Conservation (phyloP, 1,284 basidiomycete genomes). For the Ceratobasidium sp. region DNA sequence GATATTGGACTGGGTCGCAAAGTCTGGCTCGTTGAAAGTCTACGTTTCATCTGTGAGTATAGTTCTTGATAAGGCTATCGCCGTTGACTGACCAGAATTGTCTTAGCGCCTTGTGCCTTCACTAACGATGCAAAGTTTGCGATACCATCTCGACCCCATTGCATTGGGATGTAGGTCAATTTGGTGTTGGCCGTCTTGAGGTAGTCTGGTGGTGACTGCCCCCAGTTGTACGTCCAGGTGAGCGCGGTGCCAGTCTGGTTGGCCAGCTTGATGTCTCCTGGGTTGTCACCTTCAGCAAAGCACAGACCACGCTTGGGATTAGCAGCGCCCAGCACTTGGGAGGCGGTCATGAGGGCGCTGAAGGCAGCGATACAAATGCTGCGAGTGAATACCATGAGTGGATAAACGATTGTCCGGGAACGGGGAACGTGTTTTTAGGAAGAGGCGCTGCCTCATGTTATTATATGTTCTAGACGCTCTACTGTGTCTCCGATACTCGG, state of each 20-base stretch:
- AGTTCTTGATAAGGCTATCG: conserved; percentile 20
- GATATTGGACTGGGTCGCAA: conserved; percentile 51
- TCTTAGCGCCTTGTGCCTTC: conserved; percentile 43
- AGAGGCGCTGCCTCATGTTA: conserved; percentile 1
- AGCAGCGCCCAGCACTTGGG: background rate
- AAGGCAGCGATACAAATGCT: background rate
- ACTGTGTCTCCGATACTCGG: background rate
- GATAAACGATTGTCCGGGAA: background rate
- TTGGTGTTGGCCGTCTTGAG: conserved; percentile 39
- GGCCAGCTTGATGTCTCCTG: conserved; percentile 43
- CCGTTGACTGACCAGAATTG: conserved; percentile 47
- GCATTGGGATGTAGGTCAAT: conserved; percentile 48
- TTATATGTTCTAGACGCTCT: background rate
- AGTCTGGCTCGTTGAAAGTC: conserved; percentile 43
- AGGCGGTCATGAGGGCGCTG: background rate
- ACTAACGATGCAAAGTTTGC: conserved; percentile 44
- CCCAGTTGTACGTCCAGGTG: conserved; percentile 48
- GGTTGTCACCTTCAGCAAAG: conserved; percentile 46
- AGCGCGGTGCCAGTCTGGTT: conserved; percentile 42
- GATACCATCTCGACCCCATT: conserved; percentile 46
- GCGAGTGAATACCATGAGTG: background rate
- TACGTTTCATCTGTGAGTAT: conserved; percentile 12
- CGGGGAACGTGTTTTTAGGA: background rate
- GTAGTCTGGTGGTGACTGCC: conserved; percentile 43
- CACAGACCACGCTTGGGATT: conserved; percentile 46